Conservation (phyloP, 2,329 filamentous ascomycete species). For the Coniochaeta sp. region DNA sequence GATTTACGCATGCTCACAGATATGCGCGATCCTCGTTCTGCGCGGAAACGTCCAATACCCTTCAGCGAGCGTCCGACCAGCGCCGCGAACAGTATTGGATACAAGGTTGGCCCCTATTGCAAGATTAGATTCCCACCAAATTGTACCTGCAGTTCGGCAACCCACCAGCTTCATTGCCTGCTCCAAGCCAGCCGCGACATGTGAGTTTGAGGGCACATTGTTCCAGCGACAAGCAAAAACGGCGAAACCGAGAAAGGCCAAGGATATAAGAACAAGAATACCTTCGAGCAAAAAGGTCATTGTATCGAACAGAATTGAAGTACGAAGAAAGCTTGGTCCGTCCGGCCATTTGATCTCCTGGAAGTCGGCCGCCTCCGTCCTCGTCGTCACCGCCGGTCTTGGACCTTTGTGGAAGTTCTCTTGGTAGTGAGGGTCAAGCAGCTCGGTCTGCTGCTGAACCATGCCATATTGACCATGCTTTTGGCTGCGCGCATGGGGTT, state of each 20-base stretch:
- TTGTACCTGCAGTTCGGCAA: not conserved
- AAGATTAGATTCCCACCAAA: not conserved
- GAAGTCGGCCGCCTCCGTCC: not conserved
- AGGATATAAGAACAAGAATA: not conserved
- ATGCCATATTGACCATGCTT: not conserved
- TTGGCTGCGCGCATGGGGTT: not conserved
- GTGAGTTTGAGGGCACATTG: not conserved
- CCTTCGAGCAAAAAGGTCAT: not conserved
- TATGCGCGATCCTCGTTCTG: not conserved
- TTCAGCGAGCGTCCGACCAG: conserved; percentile 1
- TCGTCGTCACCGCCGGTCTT: not conserved
- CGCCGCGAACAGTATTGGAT: not conserved
- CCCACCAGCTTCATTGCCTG: conserved; percentile 2
- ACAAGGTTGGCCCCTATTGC: not conserved
- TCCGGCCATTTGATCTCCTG: not conserved
- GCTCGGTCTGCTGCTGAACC: not conserved
- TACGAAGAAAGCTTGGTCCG: not conserved
- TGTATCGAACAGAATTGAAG: not conserved
- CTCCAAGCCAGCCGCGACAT: not conserved
- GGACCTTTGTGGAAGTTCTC: not conserved
- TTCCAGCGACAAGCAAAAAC: not conserved
- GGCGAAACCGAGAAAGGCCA: not conserved
- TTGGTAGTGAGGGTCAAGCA: not conserved
- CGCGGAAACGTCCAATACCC: not conserved
- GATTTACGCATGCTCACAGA: not conserved